Base-by-base conservation (phyloP, 257 asterid genomes). In the Nicotiana benthamiana region DNA sequence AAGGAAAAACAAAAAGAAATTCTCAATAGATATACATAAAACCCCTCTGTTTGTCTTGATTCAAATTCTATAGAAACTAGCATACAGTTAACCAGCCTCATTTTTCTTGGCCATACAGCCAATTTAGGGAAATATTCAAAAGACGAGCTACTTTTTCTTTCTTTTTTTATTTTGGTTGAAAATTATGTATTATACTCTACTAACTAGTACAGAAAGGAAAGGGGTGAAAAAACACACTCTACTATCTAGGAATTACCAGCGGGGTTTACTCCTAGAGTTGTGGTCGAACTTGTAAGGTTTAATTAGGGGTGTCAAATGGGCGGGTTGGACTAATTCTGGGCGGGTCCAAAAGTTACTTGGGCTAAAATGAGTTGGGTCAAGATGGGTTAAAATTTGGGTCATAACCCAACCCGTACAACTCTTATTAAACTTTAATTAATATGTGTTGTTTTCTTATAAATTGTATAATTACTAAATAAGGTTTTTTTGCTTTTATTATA, bases 211-310 rank as follows among this genome's bases (percentile, higher is more conserved):
- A 24, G 36, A 46, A 59, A 26, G 15, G 22, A 72, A 72, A 18
- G 60, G 18, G 78, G 51, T 59, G 13, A 70, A 70, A 20, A 70
- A 46, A 46, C 22, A 72, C 24, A 72, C 78, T 72, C 60, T 72
- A 72, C 1, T 15, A 72, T 46, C 78, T 72, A 48, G 78, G 78
- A 24, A 72, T 43, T 46, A 60, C 77, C 77, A 72, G 59, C 59
- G 77, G 77, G 9, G 77, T 72, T 72, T 43, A 70, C 57, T 70
- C 77, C 77, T 43, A 70, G 57, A 70, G 77, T 46, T 46, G 40
- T 66, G 77, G 78, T 85, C 85, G 79, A 88, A 66, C 75, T 87
- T 81, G 26, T 57, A 68, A 79, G 76, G 13, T 17, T n/a, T n/a
- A n/a, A n/a, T n/a, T n/a, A n/a, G n/a, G n/a, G n/a, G n/a, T n/a